Base-by-base conservation (phyloP, 192 early-diverging fungal genomes). In the Chytriomyces sp. region DNA sequence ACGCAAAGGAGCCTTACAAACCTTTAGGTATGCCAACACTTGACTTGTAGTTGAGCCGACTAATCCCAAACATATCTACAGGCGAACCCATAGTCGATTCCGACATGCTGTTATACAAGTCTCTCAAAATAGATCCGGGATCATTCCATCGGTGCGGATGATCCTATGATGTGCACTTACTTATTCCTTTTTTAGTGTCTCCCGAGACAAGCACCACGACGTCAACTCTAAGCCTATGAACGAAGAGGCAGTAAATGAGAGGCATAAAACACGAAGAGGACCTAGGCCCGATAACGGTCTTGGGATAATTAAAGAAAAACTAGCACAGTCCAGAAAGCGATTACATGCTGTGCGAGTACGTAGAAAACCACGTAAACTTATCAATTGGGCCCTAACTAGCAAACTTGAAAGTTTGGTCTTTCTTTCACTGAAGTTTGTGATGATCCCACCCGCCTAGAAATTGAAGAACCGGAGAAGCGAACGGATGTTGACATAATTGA, bases 1-100 rank as follows among this genome's bases (percentile, higher is more conserved):
- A 86, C 70, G 63, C 84, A 1, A 86, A 82, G 59, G 84, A 86
- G 34, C 59, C 67, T 8, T 86, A 86, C 61, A 73, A 73, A 52
- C 74, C 82, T n/a, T 72, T 86, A 6, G 84, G 84, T 74, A 52
- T 41, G 38, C n/a, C n/a, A n/a, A n/a, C n/a, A n/a, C n/a, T n/a
- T n/a, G n/a, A n/a, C n/a, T 36, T 19, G 12, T 17, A 4, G 14
- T 17, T 38, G 28, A 7, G 34, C n/a, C 17, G 19, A 3, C 10
- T 12, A 33, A 66, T n/a, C 41, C 12, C 31, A 5, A 68, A 53
- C 33, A n/a, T 53, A 6, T 60, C 33, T 1, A 5, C 33, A 78
- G 80, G 78, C n/a, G 79, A 83, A 22, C 79, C 78, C 19, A 65
- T 70, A 8, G 60, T 86, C 4, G 82, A 84, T 62, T 71, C 84